Evolutionary conservation across 164 flowering plant genomes (phyloP), one percentile per base, ranked within the genome.

Genomic region (Amborella trichopoda): DNA sequence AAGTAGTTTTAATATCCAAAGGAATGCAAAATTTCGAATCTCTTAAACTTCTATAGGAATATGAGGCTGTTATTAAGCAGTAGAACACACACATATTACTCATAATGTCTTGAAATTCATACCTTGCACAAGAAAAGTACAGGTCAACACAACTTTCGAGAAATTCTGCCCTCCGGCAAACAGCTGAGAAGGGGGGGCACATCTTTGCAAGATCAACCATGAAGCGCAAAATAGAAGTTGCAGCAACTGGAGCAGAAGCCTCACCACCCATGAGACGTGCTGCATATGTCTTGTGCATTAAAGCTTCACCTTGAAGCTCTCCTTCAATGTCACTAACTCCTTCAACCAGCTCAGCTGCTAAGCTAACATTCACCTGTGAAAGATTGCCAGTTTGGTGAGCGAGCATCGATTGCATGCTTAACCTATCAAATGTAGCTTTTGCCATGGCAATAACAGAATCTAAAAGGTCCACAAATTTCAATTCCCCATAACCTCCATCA

Each of bases 241-340:
- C 94, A 65, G 97, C 87, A 55, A 94, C 89, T 72, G 99, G 99
- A 50, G 99, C 95, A 23, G 99, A 73, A 50, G 99, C 96, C 69
- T 88, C 95, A 38, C 99, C 99, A 56, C 99, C 99, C 97, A 93
- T 93, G 45, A 93, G 60, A 22, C 99, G 94, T 10, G 99, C 97
- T 1, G 99, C 97, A 76, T 93, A 93, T 27, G 99, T 93, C 64
- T 88, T 93, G 58, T 93, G 99, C 93, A 93, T 85, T 54, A 93
- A 54, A 48, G 99, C 99, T 69, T 88, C 99, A 50, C 99, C 97
- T 59, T 88, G 99, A 66, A 93, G 93, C 44, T 84, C 97, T 22
- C 95, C 97, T 53, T 77, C 69, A 66, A 76, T 76, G 56, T 93
- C 95, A 48, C 78, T 46, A 55, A 75, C 69, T 46, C 69, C 95